These are phyloP conservation scores for Eruca vesicaria DNA, from an alignment of 441 rosid genomes.

Conservation along the genomic window DNA sequence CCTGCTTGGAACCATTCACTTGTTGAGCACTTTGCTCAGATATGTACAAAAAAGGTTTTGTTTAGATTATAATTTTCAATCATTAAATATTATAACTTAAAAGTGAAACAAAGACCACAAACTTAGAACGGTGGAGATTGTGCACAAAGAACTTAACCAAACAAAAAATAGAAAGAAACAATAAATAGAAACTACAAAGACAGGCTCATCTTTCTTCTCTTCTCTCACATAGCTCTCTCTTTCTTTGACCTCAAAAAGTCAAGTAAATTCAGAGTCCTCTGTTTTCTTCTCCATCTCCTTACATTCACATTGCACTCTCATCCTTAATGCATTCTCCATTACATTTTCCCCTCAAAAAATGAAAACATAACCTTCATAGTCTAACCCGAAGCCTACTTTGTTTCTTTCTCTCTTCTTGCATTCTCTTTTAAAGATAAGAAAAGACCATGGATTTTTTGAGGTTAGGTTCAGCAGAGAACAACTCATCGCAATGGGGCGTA, in stretches of 20 bases:
- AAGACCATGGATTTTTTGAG: conserved; percentile 6
- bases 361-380: background rate
- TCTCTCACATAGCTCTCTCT: conserved; percentile 15
- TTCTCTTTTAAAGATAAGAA: background rate
- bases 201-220: conserved; percentile 12
- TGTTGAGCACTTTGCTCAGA: too few relatives aligned
- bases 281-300: background rate
- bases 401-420: background rate
- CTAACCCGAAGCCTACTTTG: background rate
- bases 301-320: conserved; percentile 5
- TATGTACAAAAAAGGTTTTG: too few relatives aligned
- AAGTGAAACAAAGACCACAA: background rate
- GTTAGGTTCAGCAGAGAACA: background rate
- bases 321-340: conserved; percentile 7
- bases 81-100: background rate
- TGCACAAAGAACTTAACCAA: background rate
- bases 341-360: background rate
- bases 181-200: conserved; percentile 23
- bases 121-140: background rate
- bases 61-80: background rate
- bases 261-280: background rate
- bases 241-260: conserved; percentile 11
- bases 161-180: conserved; percentile 19
- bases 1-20: conserved; percentile 22
- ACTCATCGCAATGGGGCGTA: too few relatives aligned